A percentile compares a stretch with the other conserved stretches of the same genome.
Conservation (phyloP, 345 rosid genomes). For the Citrus hindsii region DNA sequence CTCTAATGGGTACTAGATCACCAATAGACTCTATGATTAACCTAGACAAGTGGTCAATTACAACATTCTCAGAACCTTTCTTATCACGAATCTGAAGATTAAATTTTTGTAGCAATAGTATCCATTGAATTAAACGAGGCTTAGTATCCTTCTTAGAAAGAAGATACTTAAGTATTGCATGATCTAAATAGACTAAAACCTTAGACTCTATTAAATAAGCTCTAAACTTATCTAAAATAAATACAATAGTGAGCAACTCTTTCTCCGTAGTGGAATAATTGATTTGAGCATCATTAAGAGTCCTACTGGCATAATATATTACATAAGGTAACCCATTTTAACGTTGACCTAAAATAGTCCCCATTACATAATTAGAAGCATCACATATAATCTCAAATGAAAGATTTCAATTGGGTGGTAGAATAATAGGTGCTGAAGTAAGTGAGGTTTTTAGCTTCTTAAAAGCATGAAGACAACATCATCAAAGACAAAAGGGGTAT, state of each 20-base stretch:
- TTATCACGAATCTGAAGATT: neutral
- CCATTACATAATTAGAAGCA: neutral
- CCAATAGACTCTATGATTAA: no score
- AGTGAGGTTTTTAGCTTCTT: neutral
- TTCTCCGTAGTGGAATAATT: neutral
- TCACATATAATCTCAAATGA: no score
- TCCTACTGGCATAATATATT: neutral
- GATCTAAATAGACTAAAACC: no score
- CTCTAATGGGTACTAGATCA: neutral
- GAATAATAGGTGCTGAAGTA: neutral
- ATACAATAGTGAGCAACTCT: neutral
- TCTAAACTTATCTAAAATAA: neutral
- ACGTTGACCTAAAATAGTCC: neutral
- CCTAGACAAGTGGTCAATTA: neutral
- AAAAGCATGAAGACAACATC: neutral
- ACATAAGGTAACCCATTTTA: no score
- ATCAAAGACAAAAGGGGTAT: neutral
- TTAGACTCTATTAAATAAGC: no score
- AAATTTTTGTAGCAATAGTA: neutral
- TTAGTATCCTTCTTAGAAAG: neutral
- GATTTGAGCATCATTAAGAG: no score
- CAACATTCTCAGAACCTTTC: neutral
- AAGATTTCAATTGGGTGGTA: neutral
- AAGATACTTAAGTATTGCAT: neutral
- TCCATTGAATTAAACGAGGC: neutral